Base-by-base conservation (phyloP, 371 early-diverging fungal genomes). In the Coemansia sp. region DNA sequence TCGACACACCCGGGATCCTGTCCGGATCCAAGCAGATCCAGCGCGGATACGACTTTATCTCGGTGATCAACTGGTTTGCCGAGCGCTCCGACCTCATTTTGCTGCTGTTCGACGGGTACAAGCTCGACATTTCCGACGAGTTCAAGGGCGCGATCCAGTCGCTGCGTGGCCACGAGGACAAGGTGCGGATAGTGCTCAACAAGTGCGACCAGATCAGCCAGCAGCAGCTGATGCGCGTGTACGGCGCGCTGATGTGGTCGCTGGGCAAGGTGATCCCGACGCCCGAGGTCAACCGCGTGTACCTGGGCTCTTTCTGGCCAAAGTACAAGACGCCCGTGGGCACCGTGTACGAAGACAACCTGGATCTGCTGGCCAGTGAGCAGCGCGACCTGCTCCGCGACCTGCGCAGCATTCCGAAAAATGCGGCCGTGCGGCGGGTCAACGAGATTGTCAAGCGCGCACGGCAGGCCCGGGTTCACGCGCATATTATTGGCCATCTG, bases 181-280 rank as follows among this genome's bases (percentile, higher is more conserved):
- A 94, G 67, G 84, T 92, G 7, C 82, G 91, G 32, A 86, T 93
- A 0, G 87, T 93, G 11, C 80, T 94, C 20, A 94, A 94, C 82
- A 94, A 94, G 77, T 87, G 89, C 54, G 92, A 94, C 68, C 87
- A 86, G 87, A 87, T 94, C 47, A 87, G 79, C 64, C 86, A 87
- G 49, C 93, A 93, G 65, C 91, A 94, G 79, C 76, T 94, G 57
- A 89, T 94, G 91, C 83, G 94, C 30, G 93, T 93, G 80, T 90
- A 88, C 67, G 94, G 94, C 59, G 94, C 94, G 10, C 79, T 94
- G 80, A 94, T 94, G 94, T 94, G 94, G 94, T 92, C 94, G 30
- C 82, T 94, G 10, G 94, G 94, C 54, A 91, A 90, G 71, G 92
- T 94, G 1, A 82, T 94, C 4, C 83, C 88, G 45, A 90, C 93